These are phyloP conservation scores for Paramecium pentaurelia DNA, from an alignment of 73 alveolate species.

Conservation along the genomic window DNA sequence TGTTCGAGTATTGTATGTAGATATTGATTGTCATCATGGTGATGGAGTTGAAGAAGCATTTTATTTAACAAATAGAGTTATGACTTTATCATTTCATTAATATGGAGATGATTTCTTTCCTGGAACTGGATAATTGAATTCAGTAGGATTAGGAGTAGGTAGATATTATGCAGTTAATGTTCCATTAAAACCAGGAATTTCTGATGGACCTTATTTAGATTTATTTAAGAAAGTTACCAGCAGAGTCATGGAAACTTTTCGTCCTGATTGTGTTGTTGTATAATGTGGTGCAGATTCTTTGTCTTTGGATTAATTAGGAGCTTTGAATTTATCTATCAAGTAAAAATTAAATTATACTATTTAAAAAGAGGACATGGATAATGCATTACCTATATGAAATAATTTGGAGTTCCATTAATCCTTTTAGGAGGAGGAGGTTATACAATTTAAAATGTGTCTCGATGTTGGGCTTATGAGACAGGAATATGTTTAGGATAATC, in stretches of 20 bases:
- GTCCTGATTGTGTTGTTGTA: constrained; percentile 95
- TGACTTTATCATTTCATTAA: constrained; percentile 95
- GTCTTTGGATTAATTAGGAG: constrained; percentile 94
- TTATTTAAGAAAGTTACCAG: constrained; percentile 84
- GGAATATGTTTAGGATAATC: constrained; percentile 82
- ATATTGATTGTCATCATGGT: constrained; percentile 98
- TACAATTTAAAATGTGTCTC: constrained; percentile 95
- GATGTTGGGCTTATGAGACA: constrained; percentile 99
- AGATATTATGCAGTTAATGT: constrained; percentile 92
- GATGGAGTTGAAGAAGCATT: constrained; percentile 99
- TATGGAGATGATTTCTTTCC: constrained; percentile 97
- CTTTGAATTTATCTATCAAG: constrained; percentile 84
- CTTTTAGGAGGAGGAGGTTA: constrained; percentile 99
- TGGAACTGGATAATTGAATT: constrained; percentile 93
- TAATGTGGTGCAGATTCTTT: constrained; percentile 98
- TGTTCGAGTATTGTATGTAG: constrained; percentile 92
- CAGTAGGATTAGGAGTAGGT: constrained; percentile 91
- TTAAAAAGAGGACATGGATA: constrained; percentile 91
- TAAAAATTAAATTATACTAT: neutral
- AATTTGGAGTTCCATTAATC: constrained; percentile 92
- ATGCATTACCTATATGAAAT: constrained; percentile 85
- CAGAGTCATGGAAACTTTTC: constrained; percentile 84
- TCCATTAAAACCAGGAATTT: constrained; percentile 94
- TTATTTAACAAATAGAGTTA: constrained; percentile 89
- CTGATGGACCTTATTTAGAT: constrained; percentile 85